Evolutionary conservation across 31 red algal species (phyloP), one percentile per base, ranked within the genome.

Genomic region (Asparagopsis taxiformis): DNA sequence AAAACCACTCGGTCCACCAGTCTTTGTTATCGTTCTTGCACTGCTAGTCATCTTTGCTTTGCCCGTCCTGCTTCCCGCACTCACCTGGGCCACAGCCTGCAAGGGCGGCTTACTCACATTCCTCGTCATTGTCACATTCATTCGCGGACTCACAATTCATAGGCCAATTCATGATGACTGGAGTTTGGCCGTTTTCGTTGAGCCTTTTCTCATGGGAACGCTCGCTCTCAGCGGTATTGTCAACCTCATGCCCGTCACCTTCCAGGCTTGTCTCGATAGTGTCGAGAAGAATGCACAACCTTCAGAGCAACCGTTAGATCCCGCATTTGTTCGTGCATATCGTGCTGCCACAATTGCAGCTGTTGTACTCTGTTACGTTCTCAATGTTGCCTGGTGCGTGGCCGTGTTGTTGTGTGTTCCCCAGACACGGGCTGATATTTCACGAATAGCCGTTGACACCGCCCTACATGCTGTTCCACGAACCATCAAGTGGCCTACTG

Each of bases 201-300:
- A 93, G 35, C 90, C 94, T 0, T 90, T 98, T 58, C 84, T 98
- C 22, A 82, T 98, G 75, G 89, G 89, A n/a, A 98, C 94, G 44
- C 57, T 98, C 26, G 89, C 94, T 43, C 83, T 98, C 17, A 84
- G 82, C 31, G 90, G 94, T 36, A 61, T 93, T 55, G 57, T 86
- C 58, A 93, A 88, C 53, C 62, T 92, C 70, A 92, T 97, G 88
- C 94, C 94, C 51, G 88, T 92, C 37, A 88, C 85, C 19, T 96
- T 82, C 57, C 80, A 88, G 11, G 59, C 67, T n/a, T 87, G 71
- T 62, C 36, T 87, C 6, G 62, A 87, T 3, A 70, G 51, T 61
- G 31, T 36, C 31, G 13, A 30, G 3, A 15, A 2, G 3, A 2
- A 3, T 23, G 60, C 46, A 19, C 29, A 46, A 28, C 49, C 66